Percentiles rank a stretch among this genome's conserved stretches.
Conservation (phyloP, 2,329 filamentous ascomycete species). For the Ophiostoma quercus region DNA sequence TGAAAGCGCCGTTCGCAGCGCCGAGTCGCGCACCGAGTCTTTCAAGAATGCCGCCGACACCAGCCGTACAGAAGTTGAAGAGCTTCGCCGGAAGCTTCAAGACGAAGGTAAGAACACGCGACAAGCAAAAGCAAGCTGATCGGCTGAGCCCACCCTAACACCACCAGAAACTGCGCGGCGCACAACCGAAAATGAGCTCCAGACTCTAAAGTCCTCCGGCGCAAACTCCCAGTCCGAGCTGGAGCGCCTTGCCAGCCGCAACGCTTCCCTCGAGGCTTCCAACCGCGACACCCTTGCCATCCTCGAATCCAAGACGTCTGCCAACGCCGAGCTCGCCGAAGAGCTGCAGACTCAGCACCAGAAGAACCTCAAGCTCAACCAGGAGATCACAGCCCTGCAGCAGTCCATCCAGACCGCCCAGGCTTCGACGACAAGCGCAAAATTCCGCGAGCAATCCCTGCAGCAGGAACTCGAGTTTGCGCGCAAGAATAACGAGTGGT, state of each 20-base stretch:
- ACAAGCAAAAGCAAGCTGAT: background rate
- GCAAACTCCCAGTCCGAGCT: constrained; percentile 70
- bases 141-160: constrained; percentile 9
- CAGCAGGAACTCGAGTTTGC: constrained; percentile 86
- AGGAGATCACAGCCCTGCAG: constrained; percentile 75
- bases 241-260: constrained; percentile 72
- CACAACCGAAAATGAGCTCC: constrained; percentile 73
- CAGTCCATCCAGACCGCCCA: constrained; percentile 78
- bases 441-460: constrained; percentile 83
- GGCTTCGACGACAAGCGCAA: constrained; percentile 71
- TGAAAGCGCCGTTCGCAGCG: constrained; percentile 78
- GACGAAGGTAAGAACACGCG: constrained; percentile 61
- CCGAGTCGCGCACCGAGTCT: constrained; percentile 74
- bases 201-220: constrained; percentile 67
- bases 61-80: constrained; percentile 75
- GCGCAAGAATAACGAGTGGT: constrained; percentile 88
- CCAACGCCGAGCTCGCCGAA: constrained; percentile 77
- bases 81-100: constrained; percentile 72
- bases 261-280: constrained; percentile 80
- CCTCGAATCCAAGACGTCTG: constrained; percentile 81
- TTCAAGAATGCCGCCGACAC: constrained; percentile 79
- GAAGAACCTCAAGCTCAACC: constrained; percentile 76
- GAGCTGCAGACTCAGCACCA: constrained; percentile 86
- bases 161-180: constrained; percentile 66
- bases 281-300: constrained; percentile 87